These are phyloP conservation scores for Arachis stenosperma DNA, from an alignment of 306 rosid genomes.

Conservation along the genomic window DNA sequence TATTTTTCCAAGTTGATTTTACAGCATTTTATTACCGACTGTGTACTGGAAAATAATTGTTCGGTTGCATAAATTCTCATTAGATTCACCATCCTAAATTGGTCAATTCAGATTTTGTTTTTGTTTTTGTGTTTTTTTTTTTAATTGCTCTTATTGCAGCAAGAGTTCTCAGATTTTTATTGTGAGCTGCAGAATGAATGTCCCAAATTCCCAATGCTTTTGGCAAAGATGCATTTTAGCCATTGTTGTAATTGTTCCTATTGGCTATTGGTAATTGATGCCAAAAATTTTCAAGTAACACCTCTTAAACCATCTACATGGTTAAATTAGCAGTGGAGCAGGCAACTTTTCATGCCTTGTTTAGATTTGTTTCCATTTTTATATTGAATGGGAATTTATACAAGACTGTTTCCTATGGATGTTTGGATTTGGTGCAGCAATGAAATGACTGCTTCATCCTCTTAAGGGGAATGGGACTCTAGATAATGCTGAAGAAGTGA, in stretches of 20 bases:
- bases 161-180: not conserved
- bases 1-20: constrained; percentile 25
- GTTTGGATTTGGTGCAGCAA: constrained; percentile 48
- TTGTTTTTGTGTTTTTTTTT: too few species aligned
- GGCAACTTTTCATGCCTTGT: constrained; percentile 23
- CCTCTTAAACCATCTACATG: too few species aligned
- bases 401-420: constrained; percentile 31
- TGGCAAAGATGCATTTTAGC: constrained; percentile 17
- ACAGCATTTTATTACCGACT: not conserved
- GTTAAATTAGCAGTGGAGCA: not conserved
- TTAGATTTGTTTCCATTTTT: constrained; percentile 27
- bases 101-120: constrained; percentile 28
- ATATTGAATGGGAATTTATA: constrained; percentile 13
- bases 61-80: constrained; percentile 10
- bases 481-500: constrained; percentile 44
- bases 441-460: constrained; percentile 25
- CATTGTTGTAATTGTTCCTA: not conserved
- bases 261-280: constrained; percentile 3
- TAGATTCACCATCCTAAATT: constrained; percentile 23
- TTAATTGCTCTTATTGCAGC: constrained; percentile 11
- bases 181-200: constrained; percentile 20
- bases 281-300: not conserved
- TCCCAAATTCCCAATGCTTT: not conserved
- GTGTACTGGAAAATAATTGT: constrained; percentile 8
- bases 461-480: constrained; percentile 12